Evolutionary conservation across 768 basidiomycete genomes (phyloP), one percentile per base, ranked within the genome.

Genomic region (Chlorophyllum brunneum): DNA sequence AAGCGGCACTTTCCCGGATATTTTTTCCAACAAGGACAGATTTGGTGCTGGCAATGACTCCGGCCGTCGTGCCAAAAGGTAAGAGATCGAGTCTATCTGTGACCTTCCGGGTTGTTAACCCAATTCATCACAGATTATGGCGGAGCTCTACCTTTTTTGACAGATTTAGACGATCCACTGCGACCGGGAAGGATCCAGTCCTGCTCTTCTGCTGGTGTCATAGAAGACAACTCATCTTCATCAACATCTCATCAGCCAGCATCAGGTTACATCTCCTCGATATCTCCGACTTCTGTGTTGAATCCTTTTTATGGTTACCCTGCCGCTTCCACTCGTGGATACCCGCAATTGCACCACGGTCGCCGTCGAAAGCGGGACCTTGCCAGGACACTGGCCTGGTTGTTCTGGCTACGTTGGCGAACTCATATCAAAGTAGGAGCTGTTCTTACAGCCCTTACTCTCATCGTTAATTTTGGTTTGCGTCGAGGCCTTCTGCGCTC

Each of bases 241-340:
- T 23, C 55, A 26, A 40, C 50, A n/a, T 40, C 57, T 40, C 54
- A 49, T 53, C 44, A 47, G 47, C 54, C 57, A 50, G 55, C 55
- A 41, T 53, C 58, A 51, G 59, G 58, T 49, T 57, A 57, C 39
- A 57, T 65, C 51, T 46, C 53, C 48, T 65, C 67, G 64, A 64
- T 81, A 36, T 73, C 83, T 7, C 74, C 84, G 16, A 80, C 77
- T 26, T 88, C 87, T 23, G 62, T 70, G 31, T 67, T 79, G 34
- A 90, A 88, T 56, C 88, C 88, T 1, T 89, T 83, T 66, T 91
- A 80, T 56, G 88, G 88, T 3, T 89, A 90, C 61, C 85, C 87
- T 5, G 72, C 74, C 36, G 64, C 59, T 51, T 63, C 62, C 9
- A 57, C 55, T 37, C 56, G 62, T 48, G 56, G 27, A 68, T 66